Conservation (phyloP, 306 rosid species). For the Mucuna pruriens region DNA sequence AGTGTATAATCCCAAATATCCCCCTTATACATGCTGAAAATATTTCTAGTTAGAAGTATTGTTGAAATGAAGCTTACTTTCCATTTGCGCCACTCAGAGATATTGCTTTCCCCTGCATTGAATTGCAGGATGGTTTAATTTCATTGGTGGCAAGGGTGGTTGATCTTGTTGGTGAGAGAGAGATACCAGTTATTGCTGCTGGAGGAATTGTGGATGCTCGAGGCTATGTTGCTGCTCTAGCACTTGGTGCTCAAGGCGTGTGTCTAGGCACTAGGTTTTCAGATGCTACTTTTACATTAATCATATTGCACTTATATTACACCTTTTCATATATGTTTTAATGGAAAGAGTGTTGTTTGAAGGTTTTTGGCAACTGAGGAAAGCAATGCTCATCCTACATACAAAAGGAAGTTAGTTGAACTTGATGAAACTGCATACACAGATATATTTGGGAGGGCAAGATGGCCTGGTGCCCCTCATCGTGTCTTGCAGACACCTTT, state of each 20-base stretch:
- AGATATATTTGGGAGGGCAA: conserved; percentile 73
- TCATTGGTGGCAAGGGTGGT: conserved; percentile 79
- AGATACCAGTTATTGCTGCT: conserved; percentile 81
- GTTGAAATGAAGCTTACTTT: background rate
- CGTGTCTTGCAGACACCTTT: conserved; percentile 78
- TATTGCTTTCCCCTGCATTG: background rate
- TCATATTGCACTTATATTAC: background rate
- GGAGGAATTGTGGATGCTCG: conserved; percentile 81
- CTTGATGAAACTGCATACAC: conserved; percentile 71
- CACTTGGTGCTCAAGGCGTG: conserved; percentile 85
- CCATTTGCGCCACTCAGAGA: background rate
- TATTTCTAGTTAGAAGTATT: background rate
- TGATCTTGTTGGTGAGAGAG: conserved; percentile 69
- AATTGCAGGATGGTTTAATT: conserved; percentile 68
- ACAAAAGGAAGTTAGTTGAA: conserved; percentile 77
- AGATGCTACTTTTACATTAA: background rate
- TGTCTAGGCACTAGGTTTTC: conserved; percentile 81
- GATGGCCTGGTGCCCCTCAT: conserved; percentile 85
- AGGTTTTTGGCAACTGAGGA: conserved; percentile 89
- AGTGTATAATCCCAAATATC: background rate
- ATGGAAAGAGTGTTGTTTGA: conserved; percentile 27
- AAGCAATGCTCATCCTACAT: conserved; percentile 82
- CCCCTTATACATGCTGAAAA: background rate
- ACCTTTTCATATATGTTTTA: background rate
- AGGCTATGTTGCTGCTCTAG: conserved; percentile 90